Base-by-base conservation (phyloP, 176 grass and related monocot genomes). In the Miscanthus lutarioriparius region DNA sequence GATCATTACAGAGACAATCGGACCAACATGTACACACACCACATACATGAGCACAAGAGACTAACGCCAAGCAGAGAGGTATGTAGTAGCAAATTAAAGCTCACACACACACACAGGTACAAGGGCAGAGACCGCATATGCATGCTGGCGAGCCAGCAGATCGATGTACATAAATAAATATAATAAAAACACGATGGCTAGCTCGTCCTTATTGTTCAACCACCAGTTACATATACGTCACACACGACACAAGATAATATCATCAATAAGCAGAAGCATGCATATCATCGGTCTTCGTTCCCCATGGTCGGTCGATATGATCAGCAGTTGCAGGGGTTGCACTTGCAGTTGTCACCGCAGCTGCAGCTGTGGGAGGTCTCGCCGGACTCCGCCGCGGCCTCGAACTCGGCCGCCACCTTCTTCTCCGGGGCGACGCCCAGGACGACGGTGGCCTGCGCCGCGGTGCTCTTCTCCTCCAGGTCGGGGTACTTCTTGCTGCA, bases 401-500 rank as follows among this genome's bases (percentile, higher is more conserved):
- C 88, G 20, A 88, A 19, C 62, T 41, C 83, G 33, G n/a, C 40
- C 67, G 72, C 83, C 9, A n/a, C 40, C 73, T 72, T 84, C 28
- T 75, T 83, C 40, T 77, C 81, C 0, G 88, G 67, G 43, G 76
- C 77, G 10, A 78, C 72, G 4, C 87, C 87, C 12, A 87, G 67
- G 59, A 93, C 64, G 0, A 35, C 79, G 62, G 71, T 71, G 74
- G 58, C 22, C 78, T 89, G 61, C 25, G 12, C 77, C 33, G 40
- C 51, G 33, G 26, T 37, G 40, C 13, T 80, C 91, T 86, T 88
- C 79, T 83, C 88, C 13, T 41, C 82, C 7, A 88, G 27, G 61
- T 93, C 91, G 76, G 78, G 85, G 73, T 90, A 83, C 85, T 56
- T 90, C 88, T 90, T 90, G 13, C 91, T 90, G 80, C 77, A 78